These are phyloP conservation scores for Stereum hirsutum DNA, from an alignment of 1,284 basidiomycete species.

Conservation along the genomic window DNA sequence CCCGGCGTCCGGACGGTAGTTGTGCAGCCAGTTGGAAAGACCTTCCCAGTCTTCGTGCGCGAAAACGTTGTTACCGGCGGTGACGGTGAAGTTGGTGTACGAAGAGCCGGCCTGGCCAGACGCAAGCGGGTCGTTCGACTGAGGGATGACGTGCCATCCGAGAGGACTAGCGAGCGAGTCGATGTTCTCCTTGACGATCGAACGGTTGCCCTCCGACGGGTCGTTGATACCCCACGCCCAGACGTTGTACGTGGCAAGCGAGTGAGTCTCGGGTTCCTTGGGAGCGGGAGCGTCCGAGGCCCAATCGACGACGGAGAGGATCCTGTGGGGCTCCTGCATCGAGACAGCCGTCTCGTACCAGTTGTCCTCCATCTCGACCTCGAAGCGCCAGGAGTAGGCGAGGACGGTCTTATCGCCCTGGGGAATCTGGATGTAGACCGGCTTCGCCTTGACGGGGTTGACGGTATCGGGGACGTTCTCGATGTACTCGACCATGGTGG, in stretches of 20 bases:
- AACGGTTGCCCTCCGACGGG: constrained; percentile 51
- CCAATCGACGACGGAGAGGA: constrained; percentile 78
- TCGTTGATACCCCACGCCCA: constrained; percentile 74
- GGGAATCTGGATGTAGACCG: constrained; percentile 70
- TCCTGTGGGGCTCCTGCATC: constrained; percentile 51
- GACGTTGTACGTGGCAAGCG: constrained; percentile 53
- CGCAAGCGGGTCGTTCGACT: constrained; percentile 42
- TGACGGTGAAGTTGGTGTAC: constrained; percentile 66
- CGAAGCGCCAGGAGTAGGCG: constrained; percentile 70
- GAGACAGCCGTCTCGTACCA: constrained; percentile 77
- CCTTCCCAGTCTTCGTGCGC: constrained; percentile 91
- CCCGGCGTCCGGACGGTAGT: constrained; percentile 73
- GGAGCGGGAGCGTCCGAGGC: constrained; percentile 55
- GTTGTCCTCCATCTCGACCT: constrained; percentile 82
- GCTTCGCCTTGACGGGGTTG: constrained; percentile 61
- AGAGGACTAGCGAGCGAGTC: constrained; percentile 73
- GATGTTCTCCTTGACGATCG: constrained; percentile 50
- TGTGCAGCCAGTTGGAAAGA: constrained; percentile 61
- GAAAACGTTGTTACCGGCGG: constrained; percentile 88
- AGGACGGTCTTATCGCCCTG: constrained; percentile 43
- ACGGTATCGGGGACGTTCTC: constrained; percentile 63
- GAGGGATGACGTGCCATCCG: constrained; percentile 81
- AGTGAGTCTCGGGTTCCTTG: constrained; percentile 21
- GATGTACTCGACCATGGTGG: constrained; percentile 30
- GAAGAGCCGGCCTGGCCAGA: constrained; percentile 14